Conservation (phyloP, 106 monocot species). For the Amphibolis antarctica region DNA sequence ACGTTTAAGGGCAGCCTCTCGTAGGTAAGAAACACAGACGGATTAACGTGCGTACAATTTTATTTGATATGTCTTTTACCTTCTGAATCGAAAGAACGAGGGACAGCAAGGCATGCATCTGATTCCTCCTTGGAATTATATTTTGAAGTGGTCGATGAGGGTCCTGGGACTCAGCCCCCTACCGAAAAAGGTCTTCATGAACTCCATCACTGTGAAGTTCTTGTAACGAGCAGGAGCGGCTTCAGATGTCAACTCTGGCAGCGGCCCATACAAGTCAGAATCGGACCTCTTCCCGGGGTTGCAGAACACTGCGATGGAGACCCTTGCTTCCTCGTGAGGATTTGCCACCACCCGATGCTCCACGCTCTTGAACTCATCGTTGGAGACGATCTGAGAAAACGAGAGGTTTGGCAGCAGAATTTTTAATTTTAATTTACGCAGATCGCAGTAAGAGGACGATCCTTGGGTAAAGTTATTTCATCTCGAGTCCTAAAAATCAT, state of each 20-base stretch:
- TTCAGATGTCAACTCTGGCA: constrained; percentile 37
- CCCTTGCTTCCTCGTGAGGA: constrained; percentile 26
- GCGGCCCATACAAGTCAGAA: constrained; percentile 4
- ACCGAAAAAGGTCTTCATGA: constrained; percentile 37
- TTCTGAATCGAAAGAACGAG: too few relatives aligned
- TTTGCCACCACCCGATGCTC: constrained; percentile 44
- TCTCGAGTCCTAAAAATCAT: too few relatives aligned
- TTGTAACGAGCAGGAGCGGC: constrained; percentile 39
- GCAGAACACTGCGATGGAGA: constrained; percentile 53
- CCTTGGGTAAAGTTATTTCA: background rate
- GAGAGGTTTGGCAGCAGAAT: too few relatives aligned
- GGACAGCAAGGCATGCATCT: too few relatives aligned
- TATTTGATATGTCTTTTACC: too few relatives aligned
- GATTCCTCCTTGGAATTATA: constrained; percentile 3
- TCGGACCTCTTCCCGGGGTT: constrained; percentile 25
- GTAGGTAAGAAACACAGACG: too few relatives aligned
- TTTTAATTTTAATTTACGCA: too few relatives aligned
- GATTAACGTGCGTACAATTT: too few relatives aligned
- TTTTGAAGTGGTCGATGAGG: constrained; percentile 30
- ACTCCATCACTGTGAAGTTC: constrained; percentile 53
- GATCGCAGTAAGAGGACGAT: too few relatives aligned
- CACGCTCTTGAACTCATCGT: constrained; percentile 65
- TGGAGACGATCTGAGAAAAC: constrained; percentile 59
- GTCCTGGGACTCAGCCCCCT: constrained; percentile 30
- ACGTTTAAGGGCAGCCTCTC: too few relatives aligned